These are phyloP conservation scores for Postia placenta DNA, from an alignment of 768 basidiomycete species.

Conservation along the genomic window DNA sequence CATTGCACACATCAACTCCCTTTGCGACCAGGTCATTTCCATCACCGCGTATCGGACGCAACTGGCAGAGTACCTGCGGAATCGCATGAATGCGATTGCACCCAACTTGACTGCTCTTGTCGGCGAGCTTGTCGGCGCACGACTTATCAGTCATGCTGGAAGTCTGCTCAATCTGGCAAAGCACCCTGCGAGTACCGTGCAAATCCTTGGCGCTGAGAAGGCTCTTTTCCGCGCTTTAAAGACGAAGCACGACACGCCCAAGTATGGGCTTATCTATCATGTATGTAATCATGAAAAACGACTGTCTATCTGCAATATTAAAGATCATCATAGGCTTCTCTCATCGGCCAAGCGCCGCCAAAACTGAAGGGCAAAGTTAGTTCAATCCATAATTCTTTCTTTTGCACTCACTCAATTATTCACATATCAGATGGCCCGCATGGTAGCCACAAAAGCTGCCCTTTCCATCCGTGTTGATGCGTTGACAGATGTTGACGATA, in stretches of 20 bases:
- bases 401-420: constrained; percentile 1
- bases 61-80: constrained; percentile 92
- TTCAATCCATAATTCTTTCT: neutral
- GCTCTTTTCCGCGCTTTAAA: constrained; percentile 72
- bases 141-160: constrained; percentile 71
- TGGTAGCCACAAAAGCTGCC: constrained; percentile 98
- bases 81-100: constrained; percentile 97
- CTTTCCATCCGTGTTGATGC: constrained; percentile 98
- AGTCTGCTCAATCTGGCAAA: constrained; percentile 66
- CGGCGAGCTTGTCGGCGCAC: constrained; percentile 71
- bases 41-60: constrained; percentile 94
- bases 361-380: constrained; percentile 95
- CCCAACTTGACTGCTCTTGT: constrained; percentile 90
- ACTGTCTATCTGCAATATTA: neutral
- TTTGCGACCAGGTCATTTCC: constrained; percentile 97
- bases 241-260: constrained; percentile 92
- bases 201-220: constrained; percentile 75
- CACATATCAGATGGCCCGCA: constrained; percentile 82
- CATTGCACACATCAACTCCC: constrained; percentile 92
- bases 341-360: constrained; percentile 95
- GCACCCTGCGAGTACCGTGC: constrained; percentile 74
- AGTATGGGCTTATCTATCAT: constrained; percentile 99
- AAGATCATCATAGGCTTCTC: constrained; percentile 59
- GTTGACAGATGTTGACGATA: constrained; percentile 85
- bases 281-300: too few relatives aligned